Evolutionary conservation across 164 flowering plant species (phyloP).

Genomic region (Litsea cubeba): DNA sequence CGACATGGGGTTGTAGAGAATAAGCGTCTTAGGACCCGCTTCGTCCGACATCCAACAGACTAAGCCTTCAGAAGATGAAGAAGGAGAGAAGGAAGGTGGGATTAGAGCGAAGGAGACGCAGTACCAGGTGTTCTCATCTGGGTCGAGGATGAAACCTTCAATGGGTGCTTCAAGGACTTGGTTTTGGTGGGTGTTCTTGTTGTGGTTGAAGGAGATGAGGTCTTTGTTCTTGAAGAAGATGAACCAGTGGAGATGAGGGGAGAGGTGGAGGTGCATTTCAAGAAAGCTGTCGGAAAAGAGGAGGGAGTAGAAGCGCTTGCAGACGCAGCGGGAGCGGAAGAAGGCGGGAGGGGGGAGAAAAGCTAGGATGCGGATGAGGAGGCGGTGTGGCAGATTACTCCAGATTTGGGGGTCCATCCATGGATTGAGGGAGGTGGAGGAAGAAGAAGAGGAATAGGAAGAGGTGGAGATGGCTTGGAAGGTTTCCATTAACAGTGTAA

Average conservation of each 20-base stretch:
- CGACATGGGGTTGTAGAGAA: conserved; percentile 64
- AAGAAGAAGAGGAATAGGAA: neutral
- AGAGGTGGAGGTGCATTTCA: conserved; percentile 46
- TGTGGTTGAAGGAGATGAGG: conserved; percentile 32
- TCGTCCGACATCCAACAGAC: conserved; percentile 68
- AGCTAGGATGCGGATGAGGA: conserved; percentile 66
- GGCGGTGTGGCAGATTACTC: conserved; percentile 68
- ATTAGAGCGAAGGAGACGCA: conserved; percentile 39
- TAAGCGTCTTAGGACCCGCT: conserved; percentile 49
- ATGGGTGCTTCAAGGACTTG: neutral
- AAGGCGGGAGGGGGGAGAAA: conserved; percentile 88
- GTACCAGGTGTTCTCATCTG: conserved; percentile 56
- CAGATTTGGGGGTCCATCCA: conserved; percentile 83
- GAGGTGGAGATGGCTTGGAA: neutral
- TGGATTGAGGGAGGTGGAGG: conserved; percentile 9
- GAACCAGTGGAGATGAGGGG: conserved; percentile 49
- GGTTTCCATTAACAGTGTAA: neutral
- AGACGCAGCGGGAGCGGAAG: conserved; percentile 70
- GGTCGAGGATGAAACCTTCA: conserved; percentile 48
- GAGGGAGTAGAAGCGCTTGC: conserved; percentile 84
- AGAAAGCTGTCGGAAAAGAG: conserved; percentile 66
- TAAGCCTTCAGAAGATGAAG: conserved; percentile 70
- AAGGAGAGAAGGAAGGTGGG: conserved; percentile 70
- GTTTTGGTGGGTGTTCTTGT: conserved; percentile 4
- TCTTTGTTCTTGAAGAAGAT: conserved; percentile 54